Evolutionary conservation across 2,329 filamentous ascomycete species (phyloP), one percentile per base, ranked within the genome.

Genomic region (Colletotrichum graminicola): DNA sequence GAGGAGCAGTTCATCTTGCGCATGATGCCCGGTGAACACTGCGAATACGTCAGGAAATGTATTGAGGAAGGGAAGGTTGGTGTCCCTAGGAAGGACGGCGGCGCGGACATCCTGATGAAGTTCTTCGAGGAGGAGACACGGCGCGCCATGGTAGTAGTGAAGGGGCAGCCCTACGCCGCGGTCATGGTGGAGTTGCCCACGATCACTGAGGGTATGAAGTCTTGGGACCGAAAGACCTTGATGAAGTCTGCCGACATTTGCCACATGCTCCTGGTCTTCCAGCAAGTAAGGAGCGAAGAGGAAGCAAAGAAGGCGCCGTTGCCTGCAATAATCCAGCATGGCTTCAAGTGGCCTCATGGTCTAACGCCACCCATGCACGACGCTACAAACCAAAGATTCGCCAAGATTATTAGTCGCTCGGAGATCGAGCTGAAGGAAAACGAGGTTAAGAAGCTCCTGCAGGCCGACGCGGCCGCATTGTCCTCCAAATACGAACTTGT

Each of bases 1-100:
- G 95, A 98, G 80, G 93, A 95, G 77, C 92, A 97, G 74, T 94
- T 98, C 75, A 87, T 99, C 11, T 81, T 99, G 73, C 93, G 96
- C 71, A 97, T 98, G 93, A 81, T 91, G 66, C 93, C 94, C 0
- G 95, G 94, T 0, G 90, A 93, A 39, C 93, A 98, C 80, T 93
- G 93, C 78, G 93, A 98, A 32, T 94, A 95, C 77, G 83, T 99
- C 34, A 89, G 91, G 49, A 88, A 91, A 72, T 90, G 91, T 29
- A 91, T 98, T 75, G 87, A 91, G 23, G 91, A 96, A 67, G 91
- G 91, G 77, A 93, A 89, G 73, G 91, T 98, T 64, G 94, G 95
- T 18, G 75, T 91, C 26, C 87, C 89, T 21, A 83, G 85, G 60
- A 82, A 82, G 32, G 85, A 89, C 65, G 92, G 91, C 59, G 93